A percentile compares a stretch with the other conserved stretches of the same genome.
phyloP scores from a whole-genome alignment of 495 filamentous ascomycete species.

The Penicillium cinerascens region DNA sequence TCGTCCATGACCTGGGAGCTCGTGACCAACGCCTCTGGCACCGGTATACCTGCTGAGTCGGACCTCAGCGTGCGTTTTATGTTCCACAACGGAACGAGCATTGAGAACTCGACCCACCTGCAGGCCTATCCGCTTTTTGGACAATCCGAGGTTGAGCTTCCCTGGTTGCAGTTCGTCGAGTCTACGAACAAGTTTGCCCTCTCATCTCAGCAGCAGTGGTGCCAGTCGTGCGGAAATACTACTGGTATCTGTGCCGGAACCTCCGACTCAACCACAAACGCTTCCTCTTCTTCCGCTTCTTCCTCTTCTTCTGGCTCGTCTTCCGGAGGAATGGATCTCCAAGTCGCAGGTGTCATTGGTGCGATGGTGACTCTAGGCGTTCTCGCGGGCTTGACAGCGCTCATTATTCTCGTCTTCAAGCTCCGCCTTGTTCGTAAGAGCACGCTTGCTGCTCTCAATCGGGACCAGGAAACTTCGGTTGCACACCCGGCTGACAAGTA shows the following conservation, averaged over 20 bases:
- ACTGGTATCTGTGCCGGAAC: slow-evolving; percentile 40
- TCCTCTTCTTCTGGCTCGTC: no score
- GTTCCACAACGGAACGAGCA: slow-evolving; percentile 52
- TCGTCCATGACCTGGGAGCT: slow-evolving; percentile 55
- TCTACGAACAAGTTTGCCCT: slow-evolving; percentile 42
- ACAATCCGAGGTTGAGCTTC: slow-evolving; percentile 24
- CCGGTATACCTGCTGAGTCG: slow-evolving; percentile 31
- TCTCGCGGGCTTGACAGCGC: slow-evolving; percentile 35
- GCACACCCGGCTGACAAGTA: no score
- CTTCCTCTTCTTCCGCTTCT: slow-evolving; percentile 9
- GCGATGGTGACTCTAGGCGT: slow-evolving; percentile 59
- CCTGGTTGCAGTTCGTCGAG: slow-evolving; percentile 46
- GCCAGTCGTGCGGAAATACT: slow-evolving; percentile 42
- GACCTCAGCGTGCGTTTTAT: slow-evolving; percentile 48
- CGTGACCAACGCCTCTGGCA: slow-evolving; percentile 42
- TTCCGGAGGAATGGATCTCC: slow-evolving; percentile 30
- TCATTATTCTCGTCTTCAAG: slow-evolving; percentile 13
- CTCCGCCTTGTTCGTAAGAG: slow-evolving; percentile 2
- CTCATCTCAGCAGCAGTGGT: slow-evolving; percentile 39
- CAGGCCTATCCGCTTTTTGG: slow-evolving; percentile 45
- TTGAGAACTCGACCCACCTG: slow-evolving; percentile 16
- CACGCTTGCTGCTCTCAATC: not conserved
- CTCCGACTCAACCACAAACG: slow-evolving; percentile 7
- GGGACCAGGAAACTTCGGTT: not conserved
- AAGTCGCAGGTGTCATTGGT: slow-evolving; percentile 57